Evolutionary conservation across 2,329 filamentous ascomycete species (phyloP).

Genomic region (Clarireedia monteithiana): DNA sequence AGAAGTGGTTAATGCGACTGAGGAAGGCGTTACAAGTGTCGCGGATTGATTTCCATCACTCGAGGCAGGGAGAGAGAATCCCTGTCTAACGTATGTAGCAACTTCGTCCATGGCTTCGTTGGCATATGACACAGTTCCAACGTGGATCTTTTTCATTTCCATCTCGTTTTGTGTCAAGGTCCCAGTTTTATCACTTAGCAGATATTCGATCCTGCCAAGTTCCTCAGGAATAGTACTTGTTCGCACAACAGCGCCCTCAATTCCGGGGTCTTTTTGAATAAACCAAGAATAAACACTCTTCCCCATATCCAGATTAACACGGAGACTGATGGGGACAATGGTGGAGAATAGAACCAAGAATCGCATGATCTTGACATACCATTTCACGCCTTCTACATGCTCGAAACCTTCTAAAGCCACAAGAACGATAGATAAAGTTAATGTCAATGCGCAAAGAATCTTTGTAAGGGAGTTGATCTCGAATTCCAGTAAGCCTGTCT

Average conservation of each 20-base stretch:
- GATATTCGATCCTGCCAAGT: constrained; percentile 88
- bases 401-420: constrained; percentile 82
- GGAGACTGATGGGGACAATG: constrained; percentile 92
- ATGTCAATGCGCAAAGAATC: constrained; percentile 82
- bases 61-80: constrained; percentile 54
- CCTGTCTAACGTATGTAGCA: constrained; percentile 73
- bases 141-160: constrained; percentile 98
- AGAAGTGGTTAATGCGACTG: constrained; percentile 48
- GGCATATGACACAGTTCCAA: constrained; percentile 95
- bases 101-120: constrained; percentile 99
- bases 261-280: constrained; percentile 85
- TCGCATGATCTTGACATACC: constrained; percentile 98
- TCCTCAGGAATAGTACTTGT: constrained; percentile 98
- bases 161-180: constrained; percentile 97
- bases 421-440: constrained; percentile 77
- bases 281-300: constrained; percentile 95
- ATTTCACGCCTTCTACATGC: constrained; percentile 56
- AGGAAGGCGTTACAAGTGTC: constrained; percentile 67
- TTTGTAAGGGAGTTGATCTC: constrained; percentile 98
- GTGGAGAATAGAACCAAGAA: constrained; percentile 98
- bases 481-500: constrained; percentile 86
- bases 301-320: constrained; percentile 94
- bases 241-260: constrained; percentile 84
- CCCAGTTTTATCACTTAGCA: constrained; percentile 96
- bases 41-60: constrained; percentile 37